phyloP scores from a whole-genome alignment of 768 basidiomycete genomes.

The Daedaleopsis sinensis region DNA sequence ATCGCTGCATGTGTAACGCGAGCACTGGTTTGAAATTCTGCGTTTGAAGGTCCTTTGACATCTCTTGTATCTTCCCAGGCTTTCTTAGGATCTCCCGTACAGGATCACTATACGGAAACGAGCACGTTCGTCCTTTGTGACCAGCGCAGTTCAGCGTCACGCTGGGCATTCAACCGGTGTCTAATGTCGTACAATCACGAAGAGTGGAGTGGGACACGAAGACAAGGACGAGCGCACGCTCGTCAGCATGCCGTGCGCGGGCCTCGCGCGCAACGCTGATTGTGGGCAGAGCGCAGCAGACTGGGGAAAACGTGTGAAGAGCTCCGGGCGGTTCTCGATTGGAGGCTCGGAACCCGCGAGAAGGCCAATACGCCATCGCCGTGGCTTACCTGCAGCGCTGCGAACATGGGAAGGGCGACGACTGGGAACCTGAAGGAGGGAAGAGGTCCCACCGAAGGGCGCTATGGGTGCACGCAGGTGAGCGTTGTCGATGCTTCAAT shows the following conservation, averaged over 20 bases:
- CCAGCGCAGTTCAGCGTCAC: too few relatives aligned
- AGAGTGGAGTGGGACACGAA: background rate
- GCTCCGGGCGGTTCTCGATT: background rate
- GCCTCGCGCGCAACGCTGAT: background rate
- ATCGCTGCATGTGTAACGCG: too few relatives aligned
- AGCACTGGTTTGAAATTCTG: too few relatives aligned
- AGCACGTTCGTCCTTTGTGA: background rate
- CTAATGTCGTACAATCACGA: background rate
- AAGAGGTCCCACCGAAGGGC: background rate
- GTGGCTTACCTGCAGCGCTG: background rate
- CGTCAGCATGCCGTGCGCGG: background rate
- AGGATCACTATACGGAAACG: too few relatives aligned
- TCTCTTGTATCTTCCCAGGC: too few relatives aligned
- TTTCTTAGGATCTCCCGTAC: too few relatives aligned
- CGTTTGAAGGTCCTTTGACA: too few relatives aligned
- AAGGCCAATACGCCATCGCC: too few relatives aligned
- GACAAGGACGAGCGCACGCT: background rate
- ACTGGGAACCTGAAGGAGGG: background rate
- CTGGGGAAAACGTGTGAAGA: background rate
- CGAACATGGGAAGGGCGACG: background rate
- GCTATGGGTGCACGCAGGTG: background rate
- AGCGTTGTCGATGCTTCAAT: too few relatives aligned
- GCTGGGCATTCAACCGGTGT: too few relatives aligned
- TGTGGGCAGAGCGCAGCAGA: background rate
- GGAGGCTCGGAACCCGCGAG: too few relatives aligned